Conservation (phyloP, 2,329 filamentous ascomycete genomes). For the Alternaria longipes region DNA sequence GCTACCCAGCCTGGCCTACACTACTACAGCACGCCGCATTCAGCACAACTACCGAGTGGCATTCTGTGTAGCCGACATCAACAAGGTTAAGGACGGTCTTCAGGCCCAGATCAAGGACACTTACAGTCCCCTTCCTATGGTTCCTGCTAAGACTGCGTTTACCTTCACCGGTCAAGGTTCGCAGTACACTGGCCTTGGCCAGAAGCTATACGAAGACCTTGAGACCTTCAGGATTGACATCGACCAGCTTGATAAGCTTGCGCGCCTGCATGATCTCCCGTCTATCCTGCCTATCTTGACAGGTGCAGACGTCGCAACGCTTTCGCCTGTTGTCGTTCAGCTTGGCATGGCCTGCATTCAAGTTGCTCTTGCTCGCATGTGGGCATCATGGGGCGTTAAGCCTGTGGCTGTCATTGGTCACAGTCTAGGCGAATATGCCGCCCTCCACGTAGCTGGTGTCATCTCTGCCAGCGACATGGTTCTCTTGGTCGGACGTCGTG, state of each 20-base stretch:
- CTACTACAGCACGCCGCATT: slow-evolving; percentile 62
- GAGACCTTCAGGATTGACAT: slow-evolving; percentile 60
- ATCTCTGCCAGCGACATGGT: slow-evolving; percentile 76
- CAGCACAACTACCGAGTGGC: slow-evolving; percentile 64
- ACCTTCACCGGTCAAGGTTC: slow-evolving; percentile 64
- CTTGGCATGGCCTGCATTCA: slow-evolving; percentile 64
- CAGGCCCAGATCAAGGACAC: slow-evolving; percentile 59
- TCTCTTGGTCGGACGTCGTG: slow-evolving; percentile 74
- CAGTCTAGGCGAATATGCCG: slow-evolving; percentile 78
- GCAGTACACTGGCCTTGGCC: slow-evolving; percentile 61
- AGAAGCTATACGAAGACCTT: slow-evolving; percentile 61
- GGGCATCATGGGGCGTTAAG: slow-evolving; percentile 63
- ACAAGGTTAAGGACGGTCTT: slow-evolving; percentile 57
- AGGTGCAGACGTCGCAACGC: slow-evolving; percentile 58
- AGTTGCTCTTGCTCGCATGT: slow-evolving; percentile 63
- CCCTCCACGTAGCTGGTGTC: slow-evolving; percentile 74
- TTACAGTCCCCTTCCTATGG: slow-evolving; percentile 64
- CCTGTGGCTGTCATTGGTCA: slow-evolving; percentile 63
- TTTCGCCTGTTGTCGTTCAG: slow-evolving; percentile 63
- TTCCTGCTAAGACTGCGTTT: slow-evolving; percentile 61
- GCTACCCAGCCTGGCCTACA: slow-evolving; percentile 61
- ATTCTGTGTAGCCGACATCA: slow-evolving; percentile 58
- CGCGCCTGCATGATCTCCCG: slow-evolving; percentile 57
- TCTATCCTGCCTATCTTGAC: slow-evolving; percentile 61
- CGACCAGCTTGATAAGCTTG: slow-evolving; percentile 59